Evolutionary conservation across 768 basidiomycete species (phyloP), one percentile per base, ranked within the genome.

Genomic region (Leccinum disarticulatum): DNA sequence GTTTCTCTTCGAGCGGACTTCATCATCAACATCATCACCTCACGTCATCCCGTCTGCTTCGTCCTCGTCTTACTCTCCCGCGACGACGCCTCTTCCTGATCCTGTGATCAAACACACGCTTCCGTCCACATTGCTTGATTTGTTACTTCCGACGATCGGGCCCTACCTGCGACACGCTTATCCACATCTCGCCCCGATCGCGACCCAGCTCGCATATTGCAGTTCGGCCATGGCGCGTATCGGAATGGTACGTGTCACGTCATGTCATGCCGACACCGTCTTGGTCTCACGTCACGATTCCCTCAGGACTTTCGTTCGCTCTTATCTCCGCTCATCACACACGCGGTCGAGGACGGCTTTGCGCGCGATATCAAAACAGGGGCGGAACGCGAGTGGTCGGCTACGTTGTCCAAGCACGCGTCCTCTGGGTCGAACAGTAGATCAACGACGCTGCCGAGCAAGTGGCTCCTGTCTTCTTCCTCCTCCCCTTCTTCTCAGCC

Each of bases 191-290:
- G 96, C 63, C 82, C 93, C 22, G 86, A 95, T 36, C 81, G 95
- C 97, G 59, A 96, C 95, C 0, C 96, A 98, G 67, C 82, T 98
- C 49, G 90, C 91, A 13, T 98, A 98, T 74, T 97, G 95, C 70
- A 87, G 94, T 8, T 85, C 87, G 17, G 94, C 95, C 1, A 97
- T 97, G 68, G 82, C 92, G 0, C 86, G 95, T n/a, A 83, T 96
- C 15, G 96, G 96, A 0, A 81, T 96, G 66, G 95, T 73, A 46
- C 9, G 73, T 64, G 49, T 28, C 46, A 17, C 25, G 27, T 49
- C 25, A n/a, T 41, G 38, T 17, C 49, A n/a, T 54, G 30, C 27
- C 19, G 30, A 35, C 33, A 14, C 22, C 15, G 3, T 43, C 15
- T 15, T 33, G 33, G 25, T 22, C 7, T 61, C 60, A 48, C 30